Conservation (phyloP, 768 basidiomycete species). For the Pisolithus orientalis region DNA sequence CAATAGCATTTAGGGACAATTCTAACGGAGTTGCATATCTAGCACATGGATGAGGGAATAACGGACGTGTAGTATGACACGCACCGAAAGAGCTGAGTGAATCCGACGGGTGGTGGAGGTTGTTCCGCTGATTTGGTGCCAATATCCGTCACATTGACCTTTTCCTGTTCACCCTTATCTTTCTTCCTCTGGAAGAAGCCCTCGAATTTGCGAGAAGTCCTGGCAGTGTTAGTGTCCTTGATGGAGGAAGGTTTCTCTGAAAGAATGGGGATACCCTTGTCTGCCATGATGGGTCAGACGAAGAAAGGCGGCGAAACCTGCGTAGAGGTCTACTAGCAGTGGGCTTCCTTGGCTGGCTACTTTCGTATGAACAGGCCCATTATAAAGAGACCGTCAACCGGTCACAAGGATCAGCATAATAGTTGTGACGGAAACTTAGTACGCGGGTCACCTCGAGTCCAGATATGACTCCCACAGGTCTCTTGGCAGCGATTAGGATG, state of each 20-base stretch:
- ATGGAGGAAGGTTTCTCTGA: conserved; percentile 39
- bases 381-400: neutral
- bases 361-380: too few species aligned
- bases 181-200: conserved; percentile 19
- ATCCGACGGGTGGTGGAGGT: conserved; percentile 30
- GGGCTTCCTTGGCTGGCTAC: too few species aligned
- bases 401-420: neutral
- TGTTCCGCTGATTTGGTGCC: neutral
- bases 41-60: conserved; percentile 6
- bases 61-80: neutral
- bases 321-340: too few species aligned
- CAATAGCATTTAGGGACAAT: conserved; percentile 58
- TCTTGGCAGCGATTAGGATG: too few species aligned
- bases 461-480: too few species aligned
- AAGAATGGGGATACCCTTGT: conserved; percentile 35
- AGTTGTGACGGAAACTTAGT: neutral
- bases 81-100: conserved; percentile 45
- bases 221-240: neutral
- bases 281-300: conserved; percentile 30
- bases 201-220: neutral
- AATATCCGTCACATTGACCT: neutral
- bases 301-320: neutral
- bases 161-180: conserved; percentile 24
- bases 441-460: too few species aligned
- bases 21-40: conserved; percentile 76